phyloP scores from a whole-genome alignment of 1,139 yeast species.

The Taphrina flavorubra region DNA sequence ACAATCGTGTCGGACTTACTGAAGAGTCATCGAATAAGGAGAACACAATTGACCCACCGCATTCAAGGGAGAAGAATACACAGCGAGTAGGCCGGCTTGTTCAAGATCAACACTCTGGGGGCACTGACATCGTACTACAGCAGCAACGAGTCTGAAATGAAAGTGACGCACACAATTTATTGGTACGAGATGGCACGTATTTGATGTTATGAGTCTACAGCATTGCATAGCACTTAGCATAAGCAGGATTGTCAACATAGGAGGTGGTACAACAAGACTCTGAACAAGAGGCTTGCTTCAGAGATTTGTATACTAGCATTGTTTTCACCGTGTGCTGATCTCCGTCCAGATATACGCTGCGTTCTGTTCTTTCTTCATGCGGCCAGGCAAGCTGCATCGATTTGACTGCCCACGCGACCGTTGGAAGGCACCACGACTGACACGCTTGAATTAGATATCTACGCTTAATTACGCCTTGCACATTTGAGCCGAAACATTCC shows the following conservation, averaged over 20 bases:
- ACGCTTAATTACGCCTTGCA: no score
- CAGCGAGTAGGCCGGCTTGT: not conserved
- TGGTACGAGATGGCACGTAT: not conserved
- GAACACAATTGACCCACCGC: not conserved
- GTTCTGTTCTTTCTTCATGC: no score
- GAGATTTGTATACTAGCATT: no score
- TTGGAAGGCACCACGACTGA: no score
- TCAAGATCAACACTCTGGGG: not conserved
- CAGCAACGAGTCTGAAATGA: not conserved
- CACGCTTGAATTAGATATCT: no score
- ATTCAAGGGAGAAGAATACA: not conserved
- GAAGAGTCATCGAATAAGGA: not conserved
- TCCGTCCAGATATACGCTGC: no score
- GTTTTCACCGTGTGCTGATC: no score
- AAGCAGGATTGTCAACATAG: slow-evolving; percentile 2
- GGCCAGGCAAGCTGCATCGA: no score
- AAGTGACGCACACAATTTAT: not conserved
- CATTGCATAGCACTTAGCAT: slow-evolving; percentile 12
- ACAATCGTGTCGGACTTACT: no score
- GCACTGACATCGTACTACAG: not conserved
- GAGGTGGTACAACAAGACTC: not conserved
- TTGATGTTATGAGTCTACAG: not conserved
- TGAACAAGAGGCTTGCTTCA: no score
- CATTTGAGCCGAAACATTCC: no score
- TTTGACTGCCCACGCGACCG: no score